These are phyloP conservation scores for Aspergillus amoenus DNA, from an alignment of 2,329 filamentous ascomycete genomes.

Conservation along the genomic window DNA sequence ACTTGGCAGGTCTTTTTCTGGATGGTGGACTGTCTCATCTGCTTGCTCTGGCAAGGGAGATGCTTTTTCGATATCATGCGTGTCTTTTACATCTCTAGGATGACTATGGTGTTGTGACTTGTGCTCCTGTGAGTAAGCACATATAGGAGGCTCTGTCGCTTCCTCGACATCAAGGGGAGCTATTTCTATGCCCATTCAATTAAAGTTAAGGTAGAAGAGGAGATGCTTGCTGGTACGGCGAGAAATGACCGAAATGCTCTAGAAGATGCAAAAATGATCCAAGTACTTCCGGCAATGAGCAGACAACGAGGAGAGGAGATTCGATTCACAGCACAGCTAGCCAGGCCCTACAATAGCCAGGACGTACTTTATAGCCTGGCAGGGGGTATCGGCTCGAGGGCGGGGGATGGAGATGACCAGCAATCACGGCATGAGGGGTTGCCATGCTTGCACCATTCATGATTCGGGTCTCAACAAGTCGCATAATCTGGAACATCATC, in stretches of 20 bases:
- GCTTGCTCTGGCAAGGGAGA: conserved; percentile 4
- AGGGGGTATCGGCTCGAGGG: neutral
- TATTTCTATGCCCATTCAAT: conserved; percentile 44
- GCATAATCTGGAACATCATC: conserved; percentile 14
- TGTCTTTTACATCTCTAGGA: conserved; percentile 19
- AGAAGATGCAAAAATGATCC: neutral
- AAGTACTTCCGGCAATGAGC: conserved; percentile 1
- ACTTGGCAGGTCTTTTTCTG: conserved; percentile 1
- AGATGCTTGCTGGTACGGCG: neutral
- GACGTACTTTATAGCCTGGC: conserved; percentile 9
- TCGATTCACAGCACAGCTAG: neutral
- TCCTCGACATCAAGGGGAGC: conserved; percentile 41
- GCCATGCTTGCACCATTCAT: conserved; percentile 9
- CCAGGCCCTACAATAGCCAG: neutral
- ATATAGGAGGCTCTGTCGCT: conserved; percentile 42
- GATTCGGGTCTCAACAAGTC: conserved; percentile 10
- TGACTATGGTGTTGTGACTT: conserved; percentile 20
- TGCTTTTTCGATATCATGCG: conserved; percentile 19
- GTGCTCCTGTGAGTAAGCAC: conserved; percentile 31
- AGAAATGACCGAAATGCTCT: neutral
- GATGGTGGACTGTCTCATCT: conserved; percentile 1
- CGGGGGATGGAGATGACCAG: conserved; percentile 5
- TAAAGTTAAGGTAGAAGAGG: conserved; percentile 10
- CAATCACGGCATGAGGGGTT: conserved; percentile 15
- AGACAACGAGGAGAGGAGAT: neutral